Base-by-base conservation (phyloP, 495 filamentous ascomycete species). In the Neohortaea acidophila region DNA sequence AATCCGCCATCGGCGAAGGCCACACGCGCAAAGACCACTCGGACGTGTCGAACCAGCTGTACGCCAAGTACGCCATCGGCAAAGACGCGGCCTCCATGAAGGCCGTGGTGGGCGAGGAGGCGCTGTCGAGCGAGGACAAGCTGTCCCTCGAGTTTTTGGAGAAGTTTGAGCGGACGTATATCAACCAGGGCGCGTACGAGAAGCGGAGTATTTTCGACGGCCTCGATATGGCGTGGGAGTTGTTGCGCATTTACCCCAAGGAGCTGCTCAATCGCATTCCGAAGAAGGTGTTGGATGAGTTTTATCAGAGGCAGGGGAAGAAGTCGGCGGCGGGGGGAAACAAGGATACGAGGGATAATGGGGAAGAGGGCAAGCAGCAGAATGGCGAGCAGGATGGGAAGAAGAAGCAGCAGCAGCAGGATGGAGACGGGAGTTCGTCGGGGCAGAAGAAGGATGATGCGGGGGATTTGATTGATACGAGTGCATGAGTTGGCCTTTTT, bases 41-140 rank as follows among this genome's bases (percentile, higher is more conserved):
- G 41, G 89, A 99, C 61, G 89, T 99, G 25, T 96, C 91, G 41
- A 96, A 96, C 68, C 89, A 99, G 67, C 73, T 99, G 42, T 99
- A 99, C 61, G 89, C 89, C 58, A 99, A 99, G 66, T 99, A 99
- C 60, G 89, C 89, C 59, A 96, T 99, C 55, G 89, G 89, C 56
- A 83, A 84, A 66, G 89, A 99, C 56, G 89, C 87, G 0, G 91
- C 89, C 28, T 77, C 84, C 59, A 99, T 99, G 89, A 99, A 99
- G 66, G 89, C 89, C 37, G 89, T 99, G 56, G 91, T 99, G 42
- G 89, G 89, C 58, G 89, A 99, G 59, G 89, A 99, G 58, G 89
- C 89, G 25, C 64, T 99, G 38, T 89, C 81, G 18, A 69, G 81
- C 32, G 89, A 99, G 66, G 89, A 99, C 65, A 96, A 94, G 66